Evolutionary conservation across 345 rosid genomes (phyloP).

Genomic region (Jatropha curcas): DNA sequence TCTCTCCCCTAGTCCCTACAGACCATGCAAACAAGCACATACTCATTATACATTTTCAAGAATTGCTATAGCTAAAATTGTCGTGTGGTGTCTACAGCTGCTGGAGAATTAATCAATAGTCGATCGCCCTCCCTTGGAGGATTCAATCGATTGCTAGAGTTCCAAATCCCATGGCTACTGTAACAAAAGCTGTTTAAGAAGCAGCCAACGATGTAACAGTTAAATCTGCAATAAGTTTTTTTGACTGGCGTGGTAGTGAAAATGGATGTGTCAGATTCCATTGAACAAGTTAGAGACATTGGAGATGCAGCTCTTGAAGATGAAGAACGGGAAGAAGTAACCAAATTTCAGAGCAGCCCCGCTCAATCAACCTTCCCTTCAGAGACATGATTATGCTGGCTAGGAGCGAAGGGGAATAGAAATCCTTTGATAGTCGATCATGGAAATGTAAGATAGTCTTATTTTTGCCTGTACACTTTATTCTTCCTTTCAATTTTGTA

Average conservation of each 20-base stretch:
- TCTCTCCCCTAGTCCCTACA: too few relatives aligned
- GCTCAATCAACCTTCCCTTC: slow-evolving; percentile 29
- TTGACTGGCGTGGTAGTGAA: slow-evolving; percentile 82
- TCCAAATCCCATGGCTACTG: slow-evolving; percentile 71
- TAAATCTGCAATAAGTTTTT: slow-evolving; percentile 73
- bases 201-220: slow-evolving; percentile 79
- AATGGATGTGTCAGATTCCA: slow-evolving; percentile 35
- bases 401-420: slow-evolving; percentile 42
- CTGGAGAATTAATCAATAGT: slow-evolving; percentile 42
- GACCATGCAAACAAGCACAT: too few relatives aligned
- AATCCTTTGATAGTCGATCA: slow-evolving; percentile 38
- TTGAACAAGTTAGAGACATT: slow-evolving; percentile 30
- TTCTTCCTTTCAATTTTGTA: background rate
- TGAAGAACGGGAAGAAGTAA: slow-evolving; percentile 42
- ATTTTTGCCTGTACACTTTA: background rate
- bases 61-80: too few relatives aligned
- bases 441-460: slow-evolving; percentile 62
- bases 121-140: slow-evolving; percentile 54
- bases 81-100: slow-evolving; percentile 67
- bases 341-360: slow-evolving; percentile 32
- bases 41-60: too few relatives aligned
- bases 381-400: slow-evolving; percentile 43
- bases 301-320: slow-evolving; percentile 43
- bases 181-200: slow-evolving; percentile 80
- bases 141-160: slow-evolving; percentile 65